Evolutionary conservation across 495 filamentous ascomycete genomes (phyloP), one percentile per base, ranked within the genome.

Genomic region (Penicillium salamii): DNA sequence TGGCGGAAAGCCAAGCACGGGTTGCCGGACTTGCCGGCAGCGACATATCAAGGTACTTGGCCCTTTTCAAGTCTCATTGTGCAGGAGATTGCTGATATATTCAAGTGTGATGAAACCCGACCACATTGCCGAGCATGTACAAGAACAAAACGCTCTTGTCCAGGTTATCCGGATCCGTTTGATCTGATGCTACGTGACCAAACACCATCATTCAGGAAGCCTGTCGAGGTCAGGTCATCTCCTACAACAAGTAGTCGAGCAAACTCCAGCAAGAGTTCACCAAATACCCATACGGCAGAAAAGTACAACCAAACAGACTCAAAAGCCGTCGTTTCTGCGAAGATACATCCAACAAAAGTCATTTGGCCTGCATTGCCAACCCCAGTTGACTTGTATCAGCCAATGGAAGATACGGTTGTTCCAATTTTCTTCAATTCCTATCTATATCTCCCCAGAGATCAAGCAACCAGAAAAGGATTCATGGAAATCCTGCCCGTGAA

Each of bases 121-220:
- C 77, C 77, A 9, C 63, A 76, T 37, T 79, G 77, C 52, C 66
- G 62, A 46, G 68, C 68, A 49, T 80, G 77, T 56, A 61, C 67
- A 38, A 69, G 69, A 42, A 72, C 75, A 20, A 66, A 67, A 38
- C 66, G 76, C 14, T 38, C 61, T 42, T 80, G 77, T 60, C 84
- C 84, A 4, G 85, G 85, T 44, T 88, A 87, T 61, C 75, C 75
- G 49, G 75, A 86, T 56, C 81, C 84, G 15, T 85, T 89, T 49
- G 85, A 89, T 58, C 61, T 89, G 11, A 72, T 87, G 41, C 76
- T 87, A 39, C 76, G 85, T 31, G 82, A 86, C 57, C 81, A 85
- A 52, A 86, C 81, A n/a, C 65, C 76, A 40, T 78, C 80, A 2
- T 79, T 80, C 3, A 52, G 11, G 28, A 49, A 44, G 9, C 36